These are phyloP conservation scores for Cylindrotheca fusiformis DNA, from an alignment of 108 stramenopile species.

Conservation along the genomic window DNA sequence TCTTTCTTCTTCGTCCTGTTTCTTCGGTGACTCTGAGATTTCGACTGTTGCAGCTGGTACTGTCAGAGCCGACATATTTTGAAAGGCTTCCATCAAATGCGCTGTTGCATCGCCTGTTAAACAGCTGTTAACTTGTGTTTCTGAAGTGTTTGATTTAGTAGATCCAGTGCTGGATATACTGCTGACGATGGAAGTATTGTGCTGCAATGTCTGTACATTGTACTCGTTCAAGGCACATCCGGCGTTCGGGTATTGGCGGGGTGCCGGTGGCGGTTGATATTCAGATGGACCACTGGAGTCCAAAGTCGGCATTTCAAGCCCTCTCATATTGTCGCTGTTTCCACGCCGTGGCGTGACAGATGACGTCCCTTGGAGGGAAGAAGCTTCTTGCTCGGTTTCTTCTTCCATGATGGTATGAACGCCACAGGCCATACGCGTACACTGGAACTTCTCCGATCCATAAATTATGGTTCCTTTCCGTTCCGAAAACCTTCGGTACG, in stretches of 20 bases:
- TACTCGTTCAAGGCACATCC: conserved; percentile 30
- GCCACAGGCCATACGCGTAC: background rate
- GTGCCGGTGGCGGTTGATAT: background rate
- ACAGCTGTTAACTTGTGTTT: background rate
- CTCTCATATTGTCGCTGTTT: background rate
- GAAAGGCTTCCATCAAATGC: background rate
- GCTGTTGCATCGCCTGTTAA: background rate
- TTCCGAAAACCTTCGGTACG: conserved; percentile 13
- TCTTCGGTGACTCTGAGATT: no score
- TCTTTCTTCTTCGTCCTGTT: no score
- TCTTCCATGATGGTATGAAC: background rate
- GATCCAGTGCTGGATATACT: background rate
- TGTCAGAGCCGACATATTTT: background rate
- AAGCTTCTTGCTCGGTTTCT: background rate
- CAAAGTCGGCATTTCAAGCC: conserved; percentile 3
- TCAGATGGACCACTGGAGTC: background rate
- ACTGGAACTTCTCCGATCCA: conserved; percentile 9
- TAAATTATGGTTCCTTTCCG: conserved; percentile 33
- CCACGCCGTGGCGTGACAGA: background rate
- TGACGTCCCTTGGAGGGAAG: background rate
- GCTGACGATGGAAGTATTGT: background rate
- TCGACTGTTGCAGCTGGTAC: no score
- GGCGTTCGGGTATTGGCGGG: conserved; percentile 21
- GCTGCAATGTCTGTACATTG: conserved; percentile 15
- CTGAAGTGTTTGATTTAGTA: background rate